phyloP scores from a whole-genome alignment of 2,329 filamentous ascomycete genomes.

The Exophiala sideris region DNA sequence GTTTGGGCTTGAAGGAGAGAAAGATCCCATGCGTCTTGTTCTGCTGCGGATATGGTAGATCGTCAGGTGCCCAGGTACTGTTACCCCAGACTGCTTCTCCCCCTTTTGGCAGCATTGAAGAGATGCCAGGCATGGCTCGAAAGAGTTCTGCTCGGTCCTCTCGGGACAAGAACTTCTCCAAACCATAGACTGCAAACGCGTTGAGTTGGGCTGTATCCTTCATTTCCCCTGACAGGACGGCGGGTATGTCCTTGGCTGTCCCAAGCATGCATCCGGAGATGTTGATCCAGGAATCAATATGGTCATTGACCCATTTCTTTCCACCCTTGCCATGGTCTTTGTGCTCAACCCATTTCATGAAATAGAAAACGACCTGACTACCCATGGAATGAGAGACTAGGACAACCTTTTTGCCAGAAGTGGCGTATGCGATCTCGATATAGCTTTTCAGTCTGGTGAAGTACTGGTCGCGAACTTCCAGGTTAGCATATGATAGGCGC shows the following conservation, averaged over 20 bases:
- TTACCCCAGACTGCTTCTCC: constrained; percentile 96
- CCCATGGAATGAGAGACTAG: constrained; percentile 96
- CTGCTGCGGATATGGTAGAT: constrained; percentile 62
- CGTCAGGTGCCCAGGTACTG: constrained; percentile 80
- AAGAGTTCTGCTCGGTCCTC: constrained; percentile 92
- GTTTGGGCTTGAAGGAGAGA: constrained; percentile 71
- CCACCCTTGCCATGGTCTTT: constrained; percentile 76
- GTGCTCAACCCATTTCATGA: constrained; percentile 77
- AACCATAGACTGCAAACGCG: constrained; percentile 89
- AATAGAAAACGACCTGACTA: constrained; percentile 82
- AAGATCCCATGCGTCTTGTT: constrained; percentile 68
- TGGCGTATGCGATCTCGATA: constrained; percentile 77
- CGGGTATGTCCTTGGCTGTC: constrained; percentile 83
- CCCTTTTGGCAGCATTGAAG: constrained; percentile 92
- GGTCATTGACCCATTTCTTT: constrained; percentile 79
- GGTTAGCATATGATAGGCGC: constrained; percentile 84
- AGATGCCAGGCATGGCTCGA: constrained; percentile 93
- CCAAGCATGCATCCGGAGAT: constrained; percentile 98
- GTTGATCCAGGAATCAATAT: constrained; percentile 96
- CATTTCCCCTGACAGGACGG: constrained; percentile 94
- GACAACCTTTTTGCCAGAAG: constrained; percentile 74
- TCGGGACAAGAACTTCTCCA: constrained; percentile 91
- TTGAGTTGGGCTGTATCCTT: constrained; percentile 96
- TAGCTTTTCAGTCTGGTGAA: constrained; percentile 87
- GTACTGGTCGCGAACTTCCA: constrained; percentile 88